Evolutionary conservation across 2,329 filamentous ascomycete genomes (phyloP).

Genomic region (Juglanconis sp.): DNA sequence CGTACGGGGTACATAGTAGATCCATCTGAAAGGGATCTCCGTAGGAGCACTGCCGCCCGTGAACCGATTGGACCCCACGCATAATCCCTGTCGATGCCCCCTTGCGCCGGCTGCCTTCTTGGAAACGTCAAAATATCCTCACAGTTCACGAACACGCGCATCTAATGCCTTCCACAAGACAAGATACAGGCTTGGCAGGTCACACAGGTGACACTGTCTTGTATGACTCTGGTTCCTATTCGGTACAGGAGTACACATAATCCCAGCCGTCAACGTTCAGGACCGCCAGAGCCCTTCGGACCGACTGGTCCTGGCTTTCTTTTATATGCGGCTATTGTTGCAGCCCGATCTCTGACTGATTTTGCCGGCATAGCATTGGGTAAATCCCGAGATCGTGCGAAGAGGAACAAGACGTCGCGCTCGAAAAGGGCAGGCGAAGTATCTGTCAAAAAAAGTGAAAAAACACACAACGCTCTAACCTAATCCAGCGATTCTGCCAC

Average conservation of each 20-base stretch:
- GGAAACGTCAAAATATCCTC: not conserved
- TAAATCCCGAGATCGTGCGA: not conserved
- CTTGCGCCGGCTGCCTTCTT: not conserved
- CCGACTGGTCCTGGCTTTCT: not conserved
- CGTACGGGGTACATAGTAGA: not conserved
- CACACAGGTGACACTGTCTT: not conserved
- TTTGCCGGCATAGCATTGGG: not conserved
- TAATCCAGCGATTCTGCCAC: too few species aligned
- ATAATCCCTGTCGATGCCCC: not conserved
- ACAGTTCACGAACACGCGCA: too few species aligned
- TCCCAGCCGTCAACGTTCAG: too few species aligned
- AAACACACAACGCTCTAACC: too few species aligned
- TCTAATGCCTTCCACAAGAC: too few species aligned
- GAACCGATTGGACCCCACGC: constrained; percentile 1
- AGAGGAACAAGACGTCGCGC: too few species aligned
- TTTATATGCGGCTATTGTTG: not conserved
- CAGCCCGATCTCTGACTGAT: not conserved
- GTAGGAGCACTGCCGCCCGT: constrained; percentile 10
- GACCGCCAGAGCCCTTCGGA: not conserved
- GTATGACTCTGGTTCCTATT: not conserved
- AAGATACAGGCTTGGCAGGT: not conserved
- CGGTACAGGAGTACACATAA: too few species aligned
- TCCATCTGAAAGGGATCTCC: constrained; percentile 3
- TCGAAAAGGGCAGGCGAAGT: too few species aligned
- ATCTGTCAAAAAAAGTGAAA: too few species aligned